Base-by-base conservation (phyloP, 169 alveolate genomes). In the Neospora caninum region DNA sequence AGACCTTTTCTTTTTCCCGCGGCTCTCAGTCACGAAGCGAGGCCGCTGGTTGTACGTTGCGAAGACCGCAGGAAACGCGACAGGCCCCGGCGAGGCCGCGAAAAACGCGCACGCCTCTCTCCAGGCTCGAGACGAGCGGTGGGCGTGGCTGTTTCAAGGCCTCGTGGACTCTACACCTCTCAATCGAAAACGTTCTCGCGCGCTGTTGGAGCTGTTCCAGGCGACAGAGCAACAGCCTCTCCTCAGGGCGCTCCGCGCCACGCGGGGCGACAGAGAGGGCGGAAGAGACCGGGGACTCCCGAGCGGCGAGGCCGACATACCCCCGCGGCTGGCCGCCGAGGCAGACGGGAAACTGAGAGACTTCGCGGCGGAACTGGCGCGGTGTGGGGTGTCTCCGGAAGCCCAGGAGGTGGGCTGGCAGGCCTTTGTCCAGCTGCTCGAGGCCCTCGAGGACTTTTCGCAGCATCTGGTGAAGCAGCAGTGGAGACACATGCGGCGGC, bases 391-490 rank as follows among this genome's bases (percentile, higher is more conserved):
- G 86, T 78, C 93, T 64, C 43, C 84, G 4, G 54, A 27, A 36
- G 93, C 54, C 18, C 93, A 88, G 84, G 42, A 70, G 82, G 38
- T 16, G n/a, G 93, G 70, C 86, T 88, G 93, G 93, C 41, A 34
- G 36, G 43, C 86, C n/a, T 64, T 88, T 4, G 34, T 88, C 83
- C 82, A 88, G 84, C 84, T 88, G 54, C 84, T 88, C 29, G 93
- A 88, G 84, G 93, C 93, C 42, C 64, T 88, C 18, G 93, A 88
- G 54, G 93, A 88, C 84, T 88, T 88, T 43, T 88, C 93, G 0
- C 93, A 88, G 93, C 93, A 88, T 41, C 64, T 88, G 38, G 38
- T 88, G 29, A 34, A 88, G 93, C 93, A 88, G 93, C 93, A 88
- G 93, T 70, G 70, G 84, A 64, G 58, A 36, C 69, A 67, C 70